Conservation (phyloP, 257 asterid genomes). For the Penstemon eatonii region DNA sequence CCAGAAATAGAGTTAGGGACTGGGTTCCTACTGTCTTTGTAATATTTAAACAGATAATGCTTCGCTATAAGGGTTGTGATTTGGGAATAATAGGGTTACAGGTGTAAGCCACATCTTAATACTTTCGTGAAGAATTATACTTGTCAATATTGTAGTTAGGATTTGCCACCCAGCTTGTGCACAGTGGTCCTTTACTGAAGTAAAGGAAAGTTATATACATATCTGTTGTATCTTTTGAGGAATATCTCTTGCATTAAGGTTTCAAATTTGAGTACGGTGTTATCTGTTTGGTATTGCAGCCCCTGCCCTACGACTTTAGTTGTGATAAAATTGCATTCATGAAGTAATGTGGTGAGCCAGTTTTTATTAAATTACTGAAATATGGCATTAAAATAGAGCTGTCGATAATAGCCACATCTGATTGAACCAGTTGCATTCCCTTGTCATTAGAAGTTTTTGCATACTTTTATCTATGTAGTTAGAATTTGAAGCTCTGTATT, state of each 20-base stretch:
- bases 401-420: not conserved
- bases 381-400: not conserved
- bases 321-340: not conserved
- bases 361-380: not conserved
- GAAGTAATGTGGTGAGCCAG: not conserved
- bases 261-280: not conserved
- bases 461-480: not conserved
- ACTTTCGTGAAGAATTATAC: not conserved
- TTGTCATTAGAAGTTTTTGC: constrained; percentile 2
- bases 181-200: constrained; percentile 5
- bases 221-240: not conserved
- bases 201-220: not conserved
- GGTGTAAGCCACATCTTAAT: not conserved
- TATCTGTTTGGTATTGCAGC: not conserved
- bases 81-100: not conserved
- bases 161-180: not conserved
- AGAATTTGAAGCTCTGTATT: constrained; percentile 2
- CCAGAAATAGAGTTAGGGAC: not conserved
- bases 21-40: not conserved
- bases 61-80: not conserved
- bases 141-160: not conserved
- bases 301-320: constrained; percentile 6
- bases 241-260: not conserved
- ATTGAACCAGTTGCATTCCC: not conserved
- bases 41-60: not conserved